Evolutionary conservation across 257 asterid species (phyloP), one percentile per base, ranked within the genome.

Genomic region (Penstemon davidsonii): DNA sequence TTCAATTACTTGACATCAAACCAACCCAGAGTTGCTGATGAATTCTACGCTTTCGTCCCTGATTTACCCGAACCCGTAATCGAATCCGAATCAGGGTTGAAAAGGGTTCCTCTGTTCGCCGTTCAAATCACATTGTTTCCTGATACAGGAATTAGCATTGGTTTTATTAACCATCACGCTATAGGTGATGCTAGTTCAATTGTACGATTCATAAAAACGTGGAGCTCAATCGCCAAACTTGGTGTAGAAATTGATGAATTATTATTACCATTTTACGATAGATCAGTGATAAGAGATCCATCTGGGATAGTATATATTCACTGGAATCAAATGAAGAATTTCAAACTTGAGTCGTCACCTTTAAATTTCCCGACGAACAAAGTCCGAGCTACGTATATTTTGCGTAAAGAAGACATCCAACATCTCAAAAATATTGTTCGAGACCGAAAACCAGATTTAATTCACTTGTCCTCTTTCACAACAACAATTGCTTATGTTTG

Each of bases 41-140:
- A 75, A 8, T 78, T 81, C 53, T 58, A 72, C 38, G 6, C 19
- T 43, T 39, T 81, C 3, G 75, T 72, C 1, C 79, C 84, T 5
- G 70, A 68, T 18, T 64, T 83, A 33, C 72, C 77, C 0, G 70
- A 65, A 37, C n/a, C 78, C 6, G 7, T 4, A 0, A 54, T 25
- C n/a, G 73, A 62, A 2, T 7, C 58, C 1, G 69, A 75, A 4
- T 59, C 58, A 6, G 68, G 66, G 10, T 55, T 38, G 3, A 10
- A 6, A 5, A 7, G 10, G 11, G 3, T 64, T 39, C 83, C 86
- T 19, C 59, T 78, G 13, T 5, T 74, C 2, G 66, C 79, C 1
- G n/a, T 78, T 44, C 76, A 73, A 36, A 69, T 73, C 36, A 76
- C 82, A 5, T 38, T 73, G 4, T 68, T 77, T 52, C 73, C 82